Evolutionary conservation across 495 filamentous ascomycete species (phyloP).

Genomic region (Talaromyces ruber): DNA sequence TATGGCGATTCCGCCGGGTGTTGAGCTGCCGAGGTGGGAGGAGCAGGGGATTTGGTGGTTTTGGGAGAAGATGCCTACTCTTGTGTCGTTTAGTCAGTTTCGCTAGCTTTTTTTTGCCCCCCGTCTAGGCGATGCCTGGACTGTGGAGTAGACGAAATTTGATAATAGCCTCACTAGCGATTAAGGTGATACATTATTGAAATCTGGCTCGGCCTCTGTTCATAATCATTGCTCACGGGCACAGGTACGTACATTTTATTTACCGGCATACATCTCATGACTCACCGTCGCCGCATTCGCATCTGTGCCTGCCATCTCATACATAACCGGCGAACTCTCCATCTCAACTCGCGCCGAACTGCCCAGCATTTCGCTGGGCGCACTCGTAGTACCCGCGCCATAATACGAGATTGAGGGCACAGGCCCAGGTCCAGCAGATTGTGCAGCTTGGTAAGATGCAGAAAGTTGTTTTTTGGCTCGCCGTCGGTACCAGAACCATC

Average conservation of each 20-base stretch:
- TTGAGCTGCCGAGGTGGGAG: neutral
- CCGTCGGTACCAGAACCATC: conserved; percentile 3
- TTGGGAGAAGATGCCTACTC: neutral
- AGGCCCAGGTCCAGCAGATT: no score
- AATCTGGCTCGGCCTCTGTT: no score
- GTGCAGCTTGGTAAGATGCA: neutral
- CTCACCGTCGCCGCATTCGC: neutral
- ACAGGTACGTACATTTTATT: no score
- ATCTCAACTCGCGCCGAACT: neutral
- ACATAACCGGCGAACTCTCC: neutral
- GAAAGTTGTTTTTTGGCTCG: neutral
- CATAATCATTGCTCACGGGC: no score
- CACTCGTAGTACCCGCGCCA: neutral
- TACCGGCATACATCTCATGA: neutral
- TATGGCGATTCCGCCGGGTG: neutral
- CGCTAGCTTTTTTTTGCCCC: no score
- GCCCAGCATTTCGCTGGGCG: neutral
- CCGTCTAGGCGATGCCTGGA: no score
- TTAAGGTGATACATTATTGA: no score
- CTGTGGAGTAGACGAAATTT: no score
- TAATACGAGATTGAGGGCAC: neutral
- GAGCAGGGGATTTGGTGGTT: neutral
- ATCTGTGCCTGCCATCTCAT: neutral
- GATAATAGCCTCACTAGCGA: no score
- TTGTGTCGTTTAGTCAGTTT: neutral